Conservation (phyloP, 495 filamentous ascomycete genomes). For the Darksidea phi region DNA sequence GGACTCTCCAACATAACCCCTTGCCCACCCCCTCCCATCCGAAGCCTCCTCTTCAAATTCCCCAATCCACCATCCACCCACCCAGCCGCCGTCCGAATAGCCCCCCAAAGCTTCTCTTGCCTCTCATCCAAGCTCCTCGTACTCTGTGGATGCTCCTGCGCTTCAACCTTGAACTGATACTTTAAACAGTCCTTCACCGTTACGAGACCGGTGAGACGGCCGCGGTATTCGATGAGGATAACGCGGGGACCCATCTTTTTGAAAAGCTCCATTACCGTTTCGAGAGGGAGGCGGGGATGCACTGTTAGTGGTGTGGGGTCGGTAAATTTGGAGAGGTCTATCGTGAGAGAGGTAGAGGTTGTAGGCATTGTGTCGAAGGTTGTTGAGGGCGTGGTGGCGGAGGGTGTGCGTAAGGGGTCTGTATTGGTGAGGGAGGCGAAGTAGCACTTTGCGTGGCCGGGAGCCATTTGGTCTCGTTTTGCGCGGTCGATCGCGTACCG, state of each 20-base stretch:
- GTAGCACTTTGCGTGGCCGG: conserved; percentile 68
- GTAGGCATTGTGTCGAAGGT: conserved; percentile 65
- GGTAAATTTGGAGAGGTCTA: conserved; percentile 86
- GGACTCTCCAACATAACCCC: conserved; percentile 30
- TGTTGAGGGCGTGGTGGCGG: conserved; percentile 50
- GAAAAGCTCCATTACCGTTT: conserved; percentile 98
- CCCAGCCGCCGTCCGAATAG: conserved; percentile 32
- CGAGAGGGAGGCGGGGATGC: conserved; percentile 86
- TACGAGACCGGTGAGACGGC: conserved; percentile 77
- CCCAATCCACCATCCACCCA: conserved; percentile 35
- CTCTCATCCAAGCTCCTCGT: conserved; percentile 43
- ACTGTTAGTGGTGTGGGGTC: conserved; percentile 88
- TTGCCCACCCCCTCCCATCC: conserved; percentile 18
- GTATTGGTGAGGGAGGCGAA: conserved; percentile 65
- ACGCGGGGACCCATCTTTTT: conserved; percentile 96
- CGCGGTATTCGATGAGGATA: conserved; percentile 87
- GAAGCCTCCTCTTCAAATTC: conserved; percentile 12
- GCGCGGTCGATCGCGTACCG: conserved; percentile 88
- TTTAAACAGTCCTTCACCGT: conserved; percentile 97
- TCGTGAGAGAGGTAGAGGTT: conserved; percentile 54
- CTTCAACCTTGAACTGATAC: conserved; percentile 96
- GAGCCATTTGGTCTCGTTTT: conserved; percentile 68
- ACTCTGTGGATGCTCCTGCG: conserved; percentile 71
- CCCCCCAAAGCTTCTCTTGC: conserved; percentile 41
- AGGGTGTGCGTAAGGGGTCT: conserved; percentile 35